Conservation (phyloP, 2,329 filamentous ascomycete genomes). For the Clonostachys byssicola region DNA sequence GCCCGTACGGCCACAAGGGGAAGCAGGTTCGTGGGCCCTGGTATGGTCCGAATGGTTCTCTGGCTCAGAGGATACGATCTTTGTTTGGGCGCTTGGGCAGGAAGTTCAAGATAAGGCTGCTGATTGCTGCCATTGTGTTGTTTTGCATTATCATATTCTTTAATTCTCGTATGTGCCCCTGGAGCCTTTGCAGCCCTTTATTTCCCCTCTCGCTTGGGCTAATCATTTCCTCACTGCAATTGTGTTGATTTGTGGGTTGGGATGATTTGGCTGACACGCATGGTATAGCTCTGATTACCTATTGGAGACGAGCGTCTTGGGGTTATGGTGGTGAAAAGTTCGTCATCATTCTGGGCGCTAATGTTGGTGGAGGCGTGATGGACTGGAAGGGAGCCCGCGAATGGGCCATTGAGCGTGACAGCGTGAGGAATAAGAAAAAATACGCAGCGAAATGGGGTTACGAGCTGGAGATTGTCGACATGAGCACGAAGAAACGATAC, state of each 20-base stretch:
- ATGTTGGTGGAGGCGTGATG: conserved; percentile 95
- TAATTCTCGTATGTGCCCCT: conserved; percentile 61
- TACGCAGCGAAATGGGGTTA: conserved; percentile 90
- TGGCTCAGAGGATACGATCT: conserved; percentile 40
- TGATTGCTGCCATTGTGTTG: conserved; percentile 56
- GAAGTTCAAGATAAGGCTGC: conserved; percentile 59
- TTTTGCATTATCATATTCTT: conserved; percentile 64
- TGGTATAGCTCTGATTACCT: conserved; percentile 42
- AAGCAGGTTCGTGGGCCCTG: conserved; percentile 58
- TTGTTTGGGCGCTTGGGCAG: conserved; percentile 51
- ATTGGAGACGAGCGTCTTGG: conserved; percentile 67
- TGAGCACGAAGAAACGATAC: conserved; percentile 98
- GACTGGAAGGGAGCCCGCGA: conserved; percentile 97
- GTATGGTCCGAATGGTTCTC: conserved; percentile 33
- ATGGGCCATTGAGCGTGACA: conserved; percentile 97
- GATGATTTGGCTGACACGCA: not conserved
- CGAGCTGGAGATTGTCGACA: conserved; percentile 92
- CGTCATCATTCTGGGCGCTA: conserved; percentile 90
- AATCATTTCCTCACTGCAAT: too few relatives aligned
- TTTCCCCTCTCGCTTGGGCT: too few relatives aligned
- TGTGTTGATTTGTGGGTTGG: too few relatives aligned
- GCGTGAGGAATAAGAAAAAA: conserved; percentile 88
- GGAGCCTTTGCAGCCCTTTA: not conserved
- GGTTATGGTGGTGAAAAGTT: conserved; percentile 86
- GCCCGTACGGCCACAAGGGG: conserved; percentile 70